These are phyloP conservation scores for Astraeus odoratus DNA, from an alignment of 768 basidiomycete genomes.

Conservation along the genomic window DNA sequence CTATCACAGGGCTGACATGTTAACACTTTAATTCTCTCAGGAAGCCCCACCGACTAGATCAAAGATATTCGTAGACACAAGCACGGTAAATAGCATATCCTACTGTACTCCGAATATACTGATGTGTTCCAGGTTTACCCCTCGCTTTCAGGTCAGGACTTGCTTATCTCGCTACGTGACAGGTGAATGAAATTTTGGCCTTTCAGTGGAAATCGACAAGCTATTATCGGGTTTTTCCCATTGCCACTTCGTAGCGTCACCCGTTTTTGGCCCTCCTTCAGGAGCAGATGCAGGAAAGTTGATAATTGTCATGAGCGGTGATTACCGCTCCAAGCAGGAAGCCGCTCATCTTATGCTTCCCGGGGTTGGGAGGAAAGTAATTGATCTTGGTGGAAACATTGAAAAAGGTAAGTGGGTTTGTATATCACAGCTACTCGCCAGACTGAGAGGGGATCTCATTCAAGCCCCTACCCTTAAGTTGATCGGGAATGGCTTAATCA, in stretches of 20 bases:
- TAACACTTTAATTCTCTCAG: slow-evolving; percentile 21
- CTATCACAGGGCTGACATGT: background rate
- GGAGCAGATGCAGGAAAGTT: slow-evolving; percentile 62
- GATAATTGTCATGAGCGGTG: slow-evolving; percentile 72
- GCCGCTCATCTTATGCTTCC: slow-evolving; percentile 74
- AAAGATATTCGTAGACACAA: slow-evolving; percentile 82
- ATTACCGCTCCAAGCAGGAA: slow-evolving; percentile 76
- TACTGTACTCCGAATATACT: slow-evolving; percentile 1
- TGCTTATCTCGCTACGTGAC: background rate
- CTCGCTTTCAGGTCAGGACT: slow-evolving; percentile 36
- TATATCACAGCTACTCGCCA: background rate
- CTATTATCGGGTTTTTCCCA: slow-evolving; percentile 53
- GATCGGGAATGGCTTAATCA: slow-evolving; percentile 71
- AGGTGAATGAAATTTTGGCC: background rate
- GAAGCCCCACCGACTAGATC: slow-evolving; percentile 35
- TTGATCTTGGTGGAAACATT: slow-evolving; percentile 80
- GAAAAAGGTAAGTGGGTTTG: slow-evolving; percentile 53
- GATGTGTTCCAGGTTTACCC: slow-evolving; percentile 45
- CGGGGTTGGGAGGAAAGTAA: slow-evolving; percentile 65
- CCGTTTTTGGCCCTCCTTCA: slow-evolving; percentile 69
- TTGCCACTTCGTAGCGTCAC: slow-evolving; percentile 63
- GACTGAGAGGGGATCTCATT: background rate
- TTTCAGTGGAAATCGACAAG: slow-evolving; percentile 59
- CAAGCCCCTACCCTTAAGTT: slow-evolving; percentile 68
- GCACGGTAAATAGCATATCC: slow-evolving; percentile 50